Conservation (phyloP, 2,329 filamentous ascomycete species). For the Botryotinia convoluta region DNA sequence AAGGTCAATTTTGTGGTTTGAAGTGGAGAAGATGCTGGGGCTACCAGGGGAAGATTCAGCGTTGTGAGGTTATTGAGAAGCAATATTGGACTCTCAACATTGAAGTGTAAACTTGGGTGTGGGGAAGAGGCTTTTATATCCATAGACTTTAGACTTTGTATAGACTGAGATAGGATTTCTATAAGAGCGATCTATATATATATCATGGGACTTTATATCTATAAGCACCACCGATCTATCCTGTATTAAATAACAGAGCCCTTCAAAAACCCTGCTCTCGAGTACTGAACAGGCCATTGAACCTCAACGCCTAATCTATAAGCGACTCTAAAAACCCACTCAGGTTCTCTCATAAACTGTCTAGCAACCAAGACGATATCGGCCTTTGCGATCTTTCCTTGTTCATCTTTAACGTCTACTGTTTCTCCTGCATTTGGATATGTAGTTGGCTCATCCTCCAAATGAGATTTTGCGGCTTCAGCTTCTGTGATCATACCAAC, state of each 20-base stretch:
- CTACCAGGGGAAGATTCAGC: too few relatives aligned
- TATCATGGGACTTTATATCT: background rate
- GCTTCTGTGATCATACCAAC: slow-evolving; percentile 73
- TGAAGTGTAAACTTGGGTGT: background rate
- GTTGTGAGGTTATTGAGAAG: accelerated
- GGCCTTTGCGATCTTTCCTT: slow-evolving; percentile 42
- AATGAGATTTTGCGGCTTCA: slow-evolving; percentile 39
- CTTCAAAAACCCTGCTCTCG: slow-evolving; percentile 28
- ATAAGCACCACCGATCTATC: background rate
- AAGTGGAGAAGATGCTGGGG: too few relatives aligned
- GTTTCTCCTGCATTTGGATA: slow-evolving; percentile 43
- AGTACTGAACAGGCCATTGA: slow-evolving; percentile 54
- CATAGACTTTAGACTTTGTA: background rate
- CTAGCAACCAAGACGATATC: slow-evolving; percentile 73
- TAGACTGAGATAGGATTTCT: background rate
- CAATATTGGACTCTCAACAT: too few relatives aligned
- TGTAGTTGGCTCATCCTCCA: slow-evolving; percentile 44
- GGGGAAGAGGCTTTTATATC: background rate
- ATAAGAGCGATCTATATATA: background rate
- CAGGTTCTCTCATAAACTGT: slow-evolving; percentile 79
- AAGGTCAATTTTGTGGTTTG: background rate
- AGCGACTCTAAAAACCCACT: slow-evolving; percentile 71
- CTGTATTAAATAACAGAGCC: slow-evolving; percentile 29
- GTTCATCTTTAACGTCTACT: slow-evolving; percentile 41
- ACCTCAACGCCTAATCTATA: slow-evolving; percentile 69